Conservation (phyloP, 345 rosid genomes). For the Mercurialis annua region DNA sequence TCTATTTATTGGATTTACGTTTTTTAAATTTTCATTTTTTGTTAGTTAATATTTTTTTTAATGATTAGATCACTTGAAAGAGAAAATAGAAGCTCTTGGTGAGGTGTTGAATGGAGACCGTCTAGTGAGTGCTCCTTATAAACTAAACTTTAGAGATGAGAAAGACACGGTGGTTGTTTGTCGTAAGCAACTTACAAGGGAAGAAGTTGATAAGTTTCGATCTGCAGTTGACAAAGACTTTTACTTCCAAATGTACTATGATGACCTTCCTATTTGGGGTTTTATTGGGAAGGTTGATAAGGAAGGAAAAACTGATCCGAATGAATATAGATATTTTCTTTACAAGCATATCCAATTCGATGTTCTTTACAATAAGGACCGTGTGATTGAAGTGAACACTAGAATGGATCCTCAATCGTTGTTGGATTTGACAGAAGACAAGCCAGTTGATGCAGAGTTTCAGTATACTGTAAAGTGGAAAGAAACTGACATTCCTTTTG, state of each 20-base stretch:
- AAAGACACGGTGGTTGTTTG: constrained; percentile 63
- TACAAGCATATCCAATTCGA: constrained; percentile 77
- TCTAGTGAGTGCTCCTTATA: constrained; percentile 79
- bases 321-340: constrained; percentile 61
- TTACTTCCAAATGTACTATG: constrained; percentile 88
- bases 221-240: constrained; percentile 70
- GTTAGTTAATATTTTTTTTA: not conserved
- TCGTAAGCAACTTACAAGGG: constrained; percentile 47
- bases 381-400: constrained; percentile 67
- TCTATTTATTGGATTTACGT: too few species aligned
- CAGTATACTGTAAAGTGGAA: constrained; percentile 88
- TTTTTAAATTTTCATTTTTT: not conserved
- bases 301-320: constrained; percentile 47
- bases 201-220: constrained; percentile 58
- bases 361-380: constrained; percentile 66
- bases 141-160: constrained; percentile 66
- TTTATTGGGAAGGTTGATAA: constrained; percentile 82
- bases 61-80: constrained; percentile 53
- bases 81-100: constrained; percentile 89
- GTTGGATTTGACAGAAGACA: constrained; percentile 74
- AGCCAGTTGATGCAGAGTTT: constrained; percentile 73
- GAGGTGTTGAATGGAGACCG: constrained; percentile 88
- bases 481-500: constrained; percentile 74
- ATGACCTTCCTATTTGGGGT: constrained; percentile 90
- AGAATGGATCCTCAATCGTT: constrained; percentile 62